Evolutionary conservation across 306 rosid genomes (phyloP).

Genomic region (Comarum palustre): DNA sequence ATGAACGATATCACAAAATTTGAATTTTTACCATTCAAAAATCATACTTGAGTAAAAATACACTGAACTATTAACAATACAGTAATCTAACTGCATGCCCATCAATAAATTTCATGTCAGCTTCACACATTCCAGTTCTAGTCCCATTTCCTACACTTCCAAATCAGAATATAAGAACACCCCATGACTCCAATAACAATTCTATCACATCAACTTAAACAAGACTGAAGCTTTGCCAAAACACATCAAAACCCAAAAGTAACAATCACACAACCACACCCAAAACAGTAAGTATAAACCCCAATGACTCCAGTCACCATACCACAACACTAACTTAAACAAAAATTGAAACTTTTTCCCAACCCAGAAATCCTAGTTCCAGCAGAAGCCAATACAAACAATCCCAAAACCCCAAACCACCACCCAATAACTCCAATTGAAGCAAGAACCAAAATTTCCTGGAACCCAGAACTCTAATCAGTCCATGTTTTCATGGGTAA

Average conservation of each 20-base stretch:
- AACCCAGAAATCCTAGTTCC: not conserved
- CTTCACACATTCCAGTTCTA: not conserved
- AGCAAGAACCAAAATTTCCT: not conserved
- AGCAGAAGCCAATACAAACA: not conserved
- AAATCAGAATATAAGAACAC: not conserved
- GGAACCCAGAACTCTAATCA: not conserved
- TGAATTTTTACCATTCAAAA: not conserved
- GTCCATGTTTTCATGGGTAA: not conserved
- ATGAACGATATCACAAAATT: constrained; percentile 8
- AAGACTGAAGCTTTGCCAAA: not conserved
- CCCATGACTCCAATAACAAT: not conserved
- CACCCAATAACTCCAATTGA: not conserved
- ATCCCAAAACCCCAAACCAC: not conserved
- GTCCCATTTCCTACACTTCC: not conserved
- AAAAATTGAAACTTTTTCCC: not conserved
- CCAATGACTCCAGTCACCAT: not conserved
- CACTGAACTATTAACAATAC: not conserved
- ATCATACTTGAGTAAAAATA: not conserved
- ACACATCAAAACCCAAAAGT: not conserved
- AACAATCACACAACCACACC: not conserved
- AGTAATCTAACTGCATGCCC: not conserved
- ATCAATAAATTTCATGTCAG: not conserved
- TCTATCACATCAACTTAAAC: not conserved
- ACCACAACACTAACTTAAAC: not conserved
- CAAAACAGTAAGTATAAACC: not conserved